These are phyloP conservation scores for Lathyrus sativus DNA, from an alignment of 306 rosid species.

Conservation along the genomic window DNA sequence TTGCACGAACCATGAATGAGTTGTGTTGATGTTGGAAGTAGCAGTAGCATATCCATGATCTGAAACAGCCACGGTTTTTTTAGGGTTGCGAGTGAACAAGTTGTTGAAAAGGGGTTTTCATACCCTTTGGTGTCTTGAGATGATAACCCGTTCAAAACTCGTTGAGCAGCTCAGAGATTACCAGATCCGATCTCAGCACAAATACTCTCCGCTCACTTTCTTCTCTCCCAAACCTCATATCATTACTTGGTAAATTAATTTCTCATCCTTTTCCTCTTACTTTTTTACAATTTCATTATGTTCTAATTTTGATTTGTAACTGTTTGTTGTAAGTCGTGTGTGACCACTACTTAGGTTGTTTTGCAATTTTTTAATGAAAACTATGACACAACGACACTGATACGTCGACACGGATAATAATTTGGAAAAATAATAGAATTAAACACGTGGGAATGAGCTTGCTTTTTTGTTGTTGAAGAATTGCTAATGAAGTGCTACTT, in stretches of 20 bases:
- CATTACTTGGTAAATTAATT: conserved; percentile 45
- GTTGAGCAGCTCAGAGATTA: conserved; percentile 73
- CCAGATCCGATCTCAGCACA: conserved; percentile 69
- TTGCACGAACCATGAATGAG: neutral
- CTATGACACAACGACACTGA: too few relatives aligned
- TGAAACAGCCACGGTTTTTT: neutral
- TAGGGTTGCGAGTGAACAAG: conserved; percentile 14
- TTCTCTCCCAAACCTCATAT: conserved; percentile 64
- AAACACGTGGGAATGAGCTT: neutral
- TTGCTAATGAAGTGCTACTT: conserved; percentile 1
- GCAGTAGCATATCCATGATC: neutral
- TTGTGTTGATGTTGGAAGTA: neutral
- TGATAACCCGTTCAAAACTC: conserved; percentile 64
- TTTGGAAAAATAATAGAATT: neutral
- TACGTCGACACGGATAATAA: neutral
- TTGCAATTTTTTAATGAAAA: neutral
- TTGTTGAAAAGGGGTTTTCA: neutral
- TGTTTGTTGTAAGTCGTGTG: neutral
- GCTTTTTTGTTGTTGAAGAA: neutral
- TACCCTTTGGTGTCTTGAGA: conserved; percentile 28
- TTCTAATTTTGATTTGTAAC: neutral
- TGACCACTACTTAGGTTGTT: conserved; percentile 14
- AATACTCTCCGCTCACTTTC: conserved; percentile 51
- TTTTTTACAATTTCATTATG: neutral
- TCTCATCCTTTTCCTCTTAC: neutral